phyloP scores from a whole-genome alignment of 768 basidiomycete species.

The Krasilnikovozyma curviuscula region DNA sequence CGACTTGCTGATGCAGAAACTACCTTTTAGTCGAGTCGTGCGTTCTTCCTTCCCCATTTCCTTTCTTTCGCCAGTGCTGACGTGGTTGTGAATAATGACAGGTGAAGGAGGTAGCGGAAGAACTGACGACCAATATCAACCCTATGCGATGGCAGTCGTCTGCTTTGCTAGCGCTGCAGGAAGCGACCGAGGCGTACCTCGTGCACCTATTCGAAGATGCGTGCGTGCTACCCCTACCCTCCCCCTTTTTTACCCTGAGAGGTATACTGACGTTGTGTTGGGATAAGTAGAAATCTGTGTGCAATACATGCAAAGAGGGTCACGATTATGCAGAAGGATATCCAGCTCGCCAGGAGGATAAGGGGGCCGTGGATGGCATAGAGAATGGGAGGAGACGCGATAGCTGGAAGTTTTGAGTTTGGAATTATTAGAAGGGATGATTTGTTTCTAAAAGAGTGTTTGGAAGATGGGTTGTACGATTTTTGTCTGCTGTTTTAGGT shows the following conservation, averaged over 20 bases:
- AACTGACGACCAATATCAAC: slow-evolving; percentile 72
- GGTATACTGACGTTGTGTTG: neutral
- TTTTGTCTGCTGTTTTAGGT: neutral
- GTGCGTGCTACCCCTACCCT: slow-evolving; percentile 37
- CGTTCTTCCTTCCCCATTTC: slow-evolving; percentile 23
- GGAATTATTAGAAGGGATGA: no score
- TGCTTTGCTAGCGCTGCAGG: slow-evolving; percentile 80
- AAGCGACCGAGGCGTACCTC: slow-evolving; percentile 85
- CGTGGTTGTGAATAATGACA: no score
- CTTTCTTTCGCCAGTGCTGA: neutral
- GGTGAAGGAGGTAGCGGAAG: slow-evolving; percentile 78
- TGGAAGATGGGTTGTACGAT: slow-evolving; percentile 6
- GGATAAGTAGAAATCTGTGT: slow-evolving; percentile 46
- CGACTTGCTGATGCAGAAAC: slow-evolving; percentile 63
- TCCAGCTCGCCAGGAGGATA: slow-evolving; percentile 87
- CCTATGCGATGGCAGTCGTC: slow-evolving; percentile 93
- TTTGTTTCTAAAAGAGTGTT: no score
- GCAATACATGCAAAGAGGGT: slow-evolving; percentile 96
- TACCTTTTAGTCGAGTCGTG: slow-evolving; percentile 83
- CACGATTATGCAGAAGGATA: slow-evolving; percentile 92
- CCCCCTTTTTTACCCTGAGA: neutral
- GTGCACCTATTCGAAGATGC: slow-evolving; percentile 97
- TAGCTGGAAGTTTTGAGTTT: neutral
- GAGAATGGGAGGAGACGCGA: neutral
- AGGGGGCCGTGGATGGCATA: slow-evolving; percentile 55